These are phyloP conservation scores for Epichloe sylvatica DNA, from an alignment of 2,329 filamentous ascomycete genomes.

Conservation along the genomic window DNA sequence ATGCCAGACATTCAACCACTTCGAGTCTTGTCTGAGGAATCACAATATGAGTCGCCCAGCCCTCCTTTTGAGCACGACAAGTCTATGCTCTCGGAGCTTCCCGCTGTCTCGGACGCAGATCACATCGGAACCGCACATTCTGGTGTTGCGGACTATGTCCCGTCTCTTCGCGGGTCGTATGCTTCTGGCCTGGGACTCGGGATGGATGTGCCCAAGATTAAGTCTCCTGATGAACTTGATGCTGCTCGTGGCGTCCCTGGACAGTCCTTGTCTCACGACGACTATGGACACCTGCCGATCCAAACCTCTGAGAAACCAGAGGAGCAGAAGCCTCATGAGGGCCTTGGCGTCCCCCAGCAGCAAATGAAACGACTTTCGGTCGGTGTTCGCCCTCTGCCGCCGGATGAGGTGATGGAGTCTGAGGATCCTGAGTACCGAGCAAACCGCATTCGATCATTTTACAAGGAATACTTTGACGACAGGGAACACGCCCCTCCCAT, in stretches of 20 bases:
- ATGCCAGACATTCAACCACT: conserved; percentile 18
- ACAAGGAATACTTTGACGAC: conserved; percentile 98
- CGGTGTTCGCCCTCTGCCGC: conserved; percentile 72
- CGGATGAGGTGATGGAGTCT: conserved; percentile 60
- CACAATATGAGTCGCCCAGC: conserved; percentile 12
- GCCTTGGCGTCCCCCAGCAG: conserved; percentile 37
- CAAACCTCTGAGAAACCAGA: conserved; percentile 22
- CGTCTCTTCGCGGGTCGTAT: conserved; percentile 15
- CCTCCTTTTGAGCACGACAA: conserved; percentile 8
- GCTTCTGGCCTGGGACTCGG: conserved; percentile 21
- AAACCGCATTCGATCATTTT: conserved; percentile 95
- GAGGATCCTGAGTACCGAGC: conserved; percentile 91
- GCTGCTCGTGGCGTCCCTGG: not conserved
- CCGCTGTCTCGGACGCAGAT: conserved; percentile 6
- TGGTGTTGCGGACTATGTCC: conserved; percentile 10
- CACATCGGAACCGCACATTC: conserved; percentile 9
- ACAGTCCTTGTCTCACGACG: conserved; percentile 6
- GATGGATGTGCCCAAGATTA: conserved; percentile 21
- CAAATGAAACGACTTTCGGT: conserved; percentile 49
- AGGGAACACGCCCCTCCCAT: conserved; percentile 35
- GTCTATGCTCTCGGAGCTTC: conserved; percentile 7
- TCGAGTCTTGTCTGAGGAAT: conserved; percentile 16
- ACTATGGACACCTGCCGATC: conserved; percentile 12
- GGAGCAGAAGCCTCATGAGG: conserved; percentile 11
- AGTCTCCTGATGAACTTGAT: conserved; percentile 13